Conservation (phyloP, 106 monocot species). For the Dendrobium huoshanense region DNA sequence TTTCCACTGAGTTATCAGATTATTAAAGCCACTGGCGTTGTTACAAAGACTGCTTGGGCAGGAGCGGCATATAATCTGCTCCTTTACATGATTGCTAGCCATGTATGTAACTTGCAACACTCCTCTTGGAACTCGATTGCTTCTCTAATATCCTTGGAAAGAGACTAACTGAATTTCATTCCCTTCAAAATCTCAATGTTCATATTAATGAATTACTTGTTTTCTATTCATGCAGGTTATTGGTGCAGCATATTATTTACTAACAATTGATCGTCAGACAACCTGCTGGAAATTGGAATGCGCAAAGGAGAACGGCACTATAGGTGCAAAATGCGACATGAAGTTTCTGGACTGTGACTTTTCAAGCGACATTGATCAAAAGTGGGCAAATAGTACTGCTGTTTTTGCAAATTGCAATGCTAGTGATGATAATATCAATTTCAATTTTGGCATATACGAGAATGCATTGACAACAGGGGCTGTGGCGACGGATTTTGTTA, state of each 20-base stretch:
- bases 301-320: constrained; percentile 20
- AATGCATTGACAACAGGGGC: constrained; percentile 42
- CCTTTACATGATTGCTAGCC: constrained; percentile 91
- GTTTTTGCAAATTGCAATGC: constrained; percentile 61
- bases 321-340: constrained; percentile 19
- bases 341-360: constrained; percentile 54
- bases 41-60: constrained; percentile 83
- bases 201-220: neutral
- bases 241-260: constrained; percentile 69
- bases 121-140: no score
- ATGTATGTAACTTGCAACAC: constrained; percentile 44
- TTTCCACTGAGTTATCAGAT: constrained; percentile 76
- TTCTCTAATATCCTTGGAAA: neutral
- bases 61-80: constrained; percentile 84
- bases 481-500: constrained; percentile 47
- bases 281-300: constrained; percentile 80
- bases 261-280: constrained; percentile 68
- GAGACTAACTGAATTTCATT: neutral
- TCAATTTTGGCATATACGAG: constrained; percentile 63
- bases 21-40: constrained; percentile 73
- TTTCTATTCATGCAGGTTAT: constrained; percentile 40
- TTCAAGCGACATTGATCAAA: constrained; percentile 5
- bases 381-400: constrained; percentile 48
- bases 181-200: neutral
- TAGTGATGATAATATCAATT: constrained; percentile 25